Evolutionary conservation across 352 stramenopile species (phyloP), one percentile per base, ranked within the genome.

Genomic region (Aphanomyces astaci): DNA sequence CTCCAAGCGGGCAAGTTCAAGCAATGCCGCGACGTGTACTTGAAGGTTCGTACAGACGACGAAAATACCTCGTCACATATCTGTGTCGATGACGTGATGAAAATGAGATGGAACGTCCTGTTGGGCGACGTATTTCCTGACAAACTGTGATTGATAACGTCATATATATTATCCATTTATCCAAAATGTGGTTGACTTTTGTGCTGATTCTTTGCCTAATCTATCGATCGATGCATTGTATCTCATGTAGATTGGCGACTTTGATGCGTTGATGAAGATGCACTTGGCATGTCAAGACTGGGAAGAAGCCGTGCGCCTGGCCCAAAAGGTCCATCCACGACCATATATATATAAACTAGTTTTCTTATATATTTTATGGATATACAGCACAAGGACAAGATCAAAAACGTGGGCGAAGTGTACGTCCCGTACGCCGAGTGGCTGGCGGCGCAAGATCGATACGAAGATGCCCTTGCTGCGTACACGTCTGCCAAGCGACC

Each of bases 351-450:
- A n/a, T n/a, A n/a, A n/a, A n/a, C n/a, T n/a, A n/a, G n/a, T n/a
- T n/a, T n/a, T n/a, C n/a, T n/a, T n/a, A 11, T 25, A 17, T 55
- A 22, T 52, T 54, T n/a, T n/a, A 15, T 15, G 11, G 22, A n/a
- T 31, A 17, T 27, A 11, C 64, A 64, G 76, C 83, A 94, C 73
- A 75, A 76, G 19, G 79, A 91, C 55, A 81, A 78, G n/a, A 76
- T 92, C 13, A 75, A 84, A 65, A 86, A 96, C 60, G 83, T 90
- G 9, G 87, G 96, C 59, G 77, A 90, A 4, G 86, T 98, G 7
- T 98, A 95, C 63, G 77, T 97, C 19, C 92, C 94, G 1, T 98
- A 98, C 71, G 95, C 89, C 5, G 81, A 98, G 56, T 98, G 90
- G 87, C 77, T 98, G 46, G 81, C 92, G 28, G 84, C 77, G 2